Base-by-base conservation (phyloP, 495 filamentous ascomycete genomes). In the Podospora conica region DNA sequence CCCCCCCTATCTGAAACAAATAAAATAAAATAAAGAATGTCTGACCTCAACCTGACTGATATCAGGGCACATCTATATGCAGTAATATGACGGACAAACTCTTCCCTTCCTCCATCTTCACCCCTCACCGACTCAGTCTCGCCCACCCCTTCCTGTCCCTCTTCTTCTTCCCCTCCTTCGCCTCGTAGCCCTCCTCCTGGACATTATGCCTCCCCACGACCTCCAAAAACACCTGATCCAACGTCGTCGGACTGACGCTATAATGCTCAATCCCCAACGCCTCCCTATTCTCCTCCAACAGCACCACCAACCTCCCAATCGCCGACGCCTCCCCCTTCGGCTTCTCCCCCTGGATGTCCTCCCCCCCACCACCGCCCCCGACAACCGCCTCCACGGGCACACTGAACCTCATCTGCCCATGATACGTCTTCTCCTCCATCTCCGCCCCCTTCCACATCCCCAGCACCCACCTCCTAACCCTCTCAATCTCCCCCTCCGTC, bases 181-280 rank as follows among this genome's bases (percentile, higher is more conserved):
- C 75, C 25, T 76, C 75, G 64, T 86, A 89, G 64, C 90, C 88
- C 78, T 94, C 91, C 76, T 96, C 92, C 61, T 82, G 76, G 2
- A 96, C 85, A 76, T 91, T 85, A 74, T 94, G 88, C 74, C 84
- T 83, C 20, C 86, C 85, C 0, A 95, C 91, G 67, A 96, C 92
- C 53, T 78, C 85, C 78, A 96, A 77, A 76, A 96, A 96, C 0
- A 96, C 91, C 79, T 95, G 89, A 76, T 96, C 92, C 65, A 96
- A 80, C 33, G 90, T 93, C 59, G 91, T 92, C 66, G 89, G 90
- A 57, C 84, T 88, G 68, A 93, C 90, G 56, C 87, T 89, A 73
- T 90, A 96, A 73, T 91, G 90, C 78, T 90, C 88, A 27, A 95
- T 80, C 0, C 90, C 89, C 55, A 94, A 71, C 20, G 74, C 74